phyloP scores from a whole-genome alignment of 2,329 filamentous ascomycete species.

The Aspergillus bombycis region DNA sequence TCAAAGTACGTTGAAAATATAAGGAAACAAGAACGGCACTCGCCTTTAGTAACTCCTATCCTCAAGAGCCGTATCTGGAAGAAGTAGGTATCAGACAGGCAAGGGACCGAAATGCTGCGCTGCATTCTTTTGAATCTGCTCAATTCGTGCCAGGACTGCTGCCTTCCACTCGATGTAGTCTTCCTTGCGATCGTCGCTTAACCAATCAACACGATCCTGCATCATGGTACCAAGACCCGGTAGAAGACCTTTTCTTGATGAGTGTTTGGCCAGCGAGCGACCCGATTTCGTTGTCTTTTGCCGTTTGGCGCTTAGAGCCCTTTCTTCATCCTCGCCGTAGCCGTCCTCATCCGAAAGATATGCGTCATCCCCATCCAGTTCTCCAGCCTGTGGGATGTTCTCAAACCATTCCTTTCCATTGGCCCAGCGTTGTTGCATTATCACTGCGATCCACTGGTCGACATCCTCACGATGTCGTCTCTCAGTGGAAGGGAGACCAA shows the following conservation, averaged over 20 bases:
- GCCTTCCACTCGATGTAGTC: conserved; percentile 50
- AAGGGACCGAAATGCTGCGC: not conserved
- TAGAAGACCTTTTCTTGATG: conserved; percentile 41
- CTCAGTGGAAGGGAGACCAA: conserved; percentile 46
- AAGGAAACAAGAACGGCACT: not conserved
- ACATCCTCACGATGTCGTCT: conserved; percentile 55
- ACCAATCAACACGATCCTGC: conserved; percentile 51
- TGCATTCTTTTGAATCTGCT: conserved; percentile 31
- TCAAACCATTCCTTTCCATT: conserved; percentile 70
- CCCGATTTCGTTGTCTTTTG: conserved; percentile 21
- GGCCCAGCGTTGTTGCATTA: conserved; percentile 54
- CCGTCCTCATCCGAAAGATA: conserved; percentile 37
- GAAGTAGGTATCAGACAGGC: not conserved
- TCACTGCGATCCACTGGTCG: conserved; percentile 62
- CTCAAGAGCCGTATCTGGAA: no score
- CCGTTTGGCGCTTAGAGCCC: conserved; percentile 30
- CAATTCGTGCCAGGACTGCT: conserved; percentile 43
- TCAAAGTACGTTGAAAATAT: not conserved
- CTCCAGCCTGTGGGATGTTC: conserved; percentile 52
- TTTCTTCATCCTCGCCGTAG: conserved; percentile 38
- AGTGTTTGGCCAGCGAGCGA: conserved; percentile 16
- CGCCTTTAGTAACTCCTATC: not conserved
- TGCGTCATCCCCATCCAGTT: conserved; percentile 38
- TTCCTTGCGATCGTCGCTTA: conserved; percentile 47
- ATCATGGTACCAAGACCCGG: conserved; percentile 56